These are phyloP conservation scores for Artemisia annua DNA, from an alignment of 129 eudicot species.

Conservation along the genomic window DNA sequence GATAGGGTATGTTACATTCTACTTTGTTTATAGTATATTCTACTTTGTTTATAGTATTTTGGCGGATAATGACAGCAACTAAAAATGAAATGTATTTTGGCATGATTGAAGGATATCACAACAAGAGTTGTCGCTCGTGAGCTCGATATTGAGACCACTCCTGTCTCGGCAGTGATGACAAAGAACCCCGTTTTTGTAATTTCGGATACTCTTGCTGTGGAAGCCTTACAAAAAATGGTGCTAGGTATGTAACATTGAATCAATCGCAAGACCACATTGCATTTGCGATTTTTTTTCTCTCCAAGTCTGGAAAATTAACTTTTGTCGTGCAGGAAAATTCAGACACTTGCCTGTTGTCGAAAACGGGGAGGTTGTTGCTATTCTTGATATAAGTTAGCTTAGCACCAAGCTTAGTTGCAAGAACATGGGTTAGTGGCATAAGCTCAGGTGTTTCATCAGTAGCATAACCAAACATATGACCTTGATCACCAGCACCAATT, in stretches of 20 bases:
- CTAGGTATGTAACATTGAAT: conserved; percentile 54
- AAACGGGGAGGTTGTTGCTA: conserved; percentile 90
- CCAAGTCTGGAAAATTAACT: not conserved
- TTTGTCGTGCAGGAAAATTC: conserved; percentile 68
- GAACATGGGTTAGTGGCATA: too few relatives aligned
- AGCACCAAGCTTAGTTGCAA: too few relatives aligned
- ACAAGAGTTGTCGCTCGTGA: conserved; percentile 87
- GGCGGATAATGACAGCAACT: not conserved
- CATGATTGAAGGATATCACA: conserved; percentile 76
- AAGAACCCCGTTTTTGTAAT: conserved; percentile 90
- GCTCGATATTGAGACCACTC: conserved; percentile 80
- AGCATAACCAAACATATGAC: too few relatives aligned
- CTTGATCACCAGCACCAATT: too few relatives aligned
- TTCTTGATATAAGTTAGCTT: conserved; percentile 96
- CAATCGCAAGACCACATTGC: not conserved
- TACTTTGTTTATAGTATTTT: not conserved
- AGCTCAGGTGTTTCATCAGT: too few relatives aligned
- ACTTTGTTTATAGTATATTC: too few relatives aligned
- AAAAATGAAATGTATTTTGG: not conserved
- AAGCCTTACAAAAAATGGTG: conserved; percentile 97
- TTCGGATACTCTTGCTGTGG: conserved; percentile 94
- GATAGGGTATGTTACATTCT: conserved; percentile 59
- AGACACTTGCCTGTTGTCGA: conserved; percentile 98
- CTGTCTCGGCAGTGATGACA: conserved; percentile 92
- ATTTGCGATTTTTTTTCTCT: not conserved